phyloP scores from a whole-genome alignment of 116 monocot genomes.

The Iris pallida region DNA sequence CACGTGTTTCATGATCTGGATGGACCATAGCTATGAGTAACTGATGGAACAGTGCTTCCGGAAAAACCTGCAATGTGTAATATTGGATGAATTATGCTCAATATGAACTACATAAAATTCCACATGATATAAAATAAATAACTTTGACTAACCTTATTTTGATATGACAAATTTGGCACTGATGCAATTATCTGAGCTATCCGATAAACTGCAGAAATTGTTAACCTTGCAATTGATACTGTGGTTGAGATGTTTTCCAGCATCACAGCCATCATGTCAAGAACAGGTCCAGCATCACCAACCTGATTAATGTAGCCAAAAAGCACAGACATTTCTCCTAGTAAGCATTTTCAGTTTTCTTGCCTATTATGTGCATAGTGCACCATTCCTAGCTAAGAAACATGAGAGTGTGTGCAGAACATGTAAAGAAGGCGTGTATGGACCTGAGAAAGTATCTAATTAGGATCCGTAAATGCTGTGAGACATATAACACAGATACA shows the following conservation, averaged over 20 bases:
- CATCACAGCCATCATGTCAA: constrained; percentile 80
- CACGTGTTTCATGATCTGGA: constrained; percentile 70
- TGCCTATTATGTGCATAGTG: not conserved
- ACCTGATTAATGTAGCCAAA: constrained; percentile 38
- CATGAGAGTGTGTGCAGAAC: too few species aligned
- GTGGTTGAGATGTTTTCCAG: constrained; percentile 68
- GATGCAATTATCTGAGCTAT: constrained; percentile 88
- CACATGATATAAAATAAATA: constrained; percentile 3
- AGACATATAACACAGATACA: not conserved
- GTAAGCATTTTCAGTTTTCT: not conserved
- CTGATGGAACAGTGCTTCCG: constrained; percentile 83
- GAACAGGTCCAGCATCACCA: constrained; percentile 81
- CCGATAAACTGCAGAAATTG: constrained; percentile 74
- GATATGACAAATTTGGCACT: constrained; percentile 71
- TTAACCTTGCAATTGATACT: constrained; percentile 48
- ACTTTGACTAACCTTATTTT: constrained; percentile 50
- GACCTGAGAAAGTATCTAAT: not conserved
- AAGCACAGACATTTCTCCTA: not conserved
- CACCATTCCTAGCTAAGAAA: not conserved
- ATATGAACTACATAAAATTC: not conserved
- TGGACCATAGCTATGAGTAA: constrained; percentile 73
- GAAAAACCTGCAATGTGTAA: constrained; percentile 59
- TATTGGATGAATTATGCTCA: constrained; percentile 11
- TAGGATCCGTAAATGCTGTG: not conserved
- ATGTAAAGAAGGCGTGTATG: not conserved